phyloP scores from a whole-genome alignment of 345 rosid genomes.

The Brassica nigra region DNA sequence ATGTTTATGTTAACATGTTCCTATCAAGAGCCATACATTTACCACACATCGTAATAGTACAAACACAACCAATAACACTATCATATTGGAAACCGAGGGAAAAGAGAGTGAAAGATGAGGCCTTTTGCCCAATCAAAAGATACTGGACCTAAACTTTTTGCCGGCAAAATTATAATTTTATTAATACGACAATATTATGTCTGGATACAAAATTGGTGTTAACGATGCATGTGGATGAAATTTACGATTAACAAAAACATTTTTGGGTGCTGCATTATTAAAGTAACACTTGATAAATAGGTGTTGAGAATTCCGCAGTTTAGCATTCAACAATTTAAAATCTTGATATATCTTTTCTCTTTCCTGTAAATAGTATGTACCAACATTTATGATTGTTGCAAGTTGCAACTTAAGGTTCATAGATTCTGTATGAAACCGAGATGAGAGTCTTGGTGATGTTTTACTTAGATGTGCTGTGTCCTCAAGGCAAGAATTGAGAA shows the following conservation, averaged over 20 bases:
- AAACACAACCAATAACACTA: not conserved
- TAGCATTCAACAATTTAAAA: too few species aligned
- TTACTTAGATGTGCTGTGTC: not conserved
- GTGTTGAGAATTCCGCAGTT: too few species aligned
- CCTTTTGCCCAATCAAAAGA: not conserved
- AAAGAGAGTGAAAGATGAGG: not conserved
- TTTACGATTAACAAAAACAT: too few species aligned
- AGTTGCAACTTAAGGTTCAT: not conserved
- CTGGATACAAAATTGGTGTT: too few species aligned
- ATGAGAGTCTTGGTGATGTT: not conserved
- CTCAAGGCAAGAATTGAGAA: not conserved
- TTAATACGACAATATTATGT: too few species aligned
- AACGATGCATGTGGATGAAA: too few species aligned
- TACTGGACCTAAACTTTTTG: too few species aligned
- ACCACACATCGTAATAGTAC: not conserved
- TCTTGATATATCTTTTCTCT: too few species aligned
- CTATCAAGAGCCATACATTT: not conserved
- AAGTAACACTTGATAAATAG: too few species aligned
- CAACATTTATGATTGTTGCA: not conserved
- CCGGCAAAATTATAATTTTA: too few species aligned
- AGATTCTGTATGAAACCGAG: not conserved
- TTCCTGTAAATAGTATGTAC: too few species aligned
- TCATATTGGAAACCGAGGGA: not conserved
- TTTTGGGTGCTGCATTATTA: too few species aligned
- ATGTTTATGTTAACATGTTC: not conserved